Evolutionary conservation across 805 yeast genomes (phyloP).

Genomic region (Debaryomyces tyrocola): DNA sequence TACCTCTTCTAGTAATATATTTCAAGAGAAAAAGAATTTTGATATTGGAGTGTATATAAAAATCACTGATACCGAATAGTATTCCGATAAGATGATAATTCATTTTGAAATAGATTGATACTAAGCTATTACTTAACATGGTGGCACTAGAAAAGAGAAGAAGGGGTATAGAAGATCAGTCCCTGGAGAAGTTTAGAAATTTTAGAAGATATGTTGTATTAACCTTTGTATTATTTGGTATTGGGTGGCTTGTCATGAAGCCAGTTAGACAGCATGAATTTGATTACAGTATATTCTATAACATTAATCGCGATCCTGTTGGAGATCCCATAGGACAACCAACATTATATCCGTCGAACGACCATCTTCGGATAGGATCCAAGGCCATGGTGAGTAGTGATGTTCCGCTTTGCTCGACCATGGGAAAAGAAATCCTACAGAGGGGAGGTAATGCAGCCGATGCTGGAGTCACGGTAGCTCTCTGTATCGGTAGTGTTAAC

Average conservation of each 20-base stretch:
- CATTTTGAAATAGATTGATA: too few species aligned
- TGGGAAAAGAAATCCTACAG: conserved; percentile 58
- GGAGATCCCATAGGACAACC: conserved; percentile 31
- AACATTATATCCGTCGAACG: conserved; percentile 41
- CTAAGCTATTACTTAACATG: too few species aligned
- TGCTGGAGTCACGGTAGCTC: conserved; percentile 84
- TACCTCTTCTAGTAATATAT: too few species aligned
- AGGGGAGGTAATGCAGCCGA: conserved; percentile 85
- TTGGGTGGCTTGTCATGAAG: neutral
- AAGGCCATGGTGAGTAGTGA: conserved; percentile 71
- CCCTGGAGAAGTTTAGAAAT: neutral
- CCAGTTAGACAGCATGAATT: neutral
- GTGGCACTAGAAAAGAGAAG: too few species aligned
- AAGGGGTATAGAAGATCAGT: too few species aligned
- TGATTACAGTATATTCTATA: neutral
- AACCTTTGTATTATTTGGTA: neutral
- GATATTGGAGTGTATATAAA: too few species aligned
- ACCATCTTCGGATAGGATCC: conserved; percentile 38
- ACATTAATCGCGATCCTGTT: conserved; percentile 10
- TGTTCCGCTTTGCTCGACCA: conserved; percentile 57
- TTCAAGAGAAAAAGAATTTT: too few species aligned
- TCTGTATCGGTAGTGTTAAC: conserved; percentile 83
- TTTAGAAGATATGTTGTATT: neutral
- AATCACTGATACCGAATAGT: too few species aligned
- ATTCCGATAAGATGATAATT: too few species aligned